Conservation (phyloP, 1,284 basidiomycete genomes). For the Cryptococcus sp. region DNA sequence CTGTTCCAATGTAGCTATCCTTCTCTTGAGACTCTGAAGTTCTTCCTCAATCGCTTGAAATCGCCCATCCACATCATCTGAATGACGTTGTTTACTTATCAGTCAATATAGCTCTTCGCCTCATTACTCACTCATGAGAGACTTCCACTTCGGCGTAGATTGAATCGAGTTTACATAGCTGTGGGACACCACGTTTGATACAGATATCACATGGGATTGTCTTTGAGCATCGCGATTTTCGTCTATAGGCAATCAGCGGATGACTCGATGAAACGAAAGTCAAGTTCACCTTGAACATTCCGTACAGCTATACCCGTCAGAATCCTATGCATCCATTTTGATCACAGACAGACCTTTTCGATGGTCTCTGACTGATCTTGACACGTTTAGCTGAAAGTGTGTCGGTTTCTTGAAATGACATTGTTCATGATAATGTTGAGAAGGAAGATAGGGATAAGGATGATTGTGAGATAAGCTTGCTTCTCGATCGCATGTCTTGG, state of each 20-base stretch:
- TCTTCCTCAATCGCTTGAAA: not conserved
- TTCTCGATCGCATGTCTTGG: no score
- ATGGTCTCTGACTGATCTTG: not conserved
- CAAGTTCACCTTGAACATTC: constrained; percentile 14
- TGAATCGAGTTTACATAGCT: constrained; percentile 12
- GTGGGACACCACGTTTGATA: constrained; percentile 11
- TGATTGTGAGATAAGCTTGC: no score
- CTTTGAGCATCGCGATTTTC: constrained; percentile 21
- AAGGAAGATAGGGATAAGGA: no score
- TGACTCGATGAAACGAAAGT: not conserved
- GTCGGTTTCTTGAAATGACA: no score
- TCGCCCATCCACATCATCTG: not conserved
- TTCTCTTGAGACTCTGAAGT: not conserved
- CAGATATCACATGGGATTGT: constrained; percentile 18
- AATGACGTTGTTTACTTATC: not conserved
- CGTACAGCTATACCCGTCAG: constrained; percentile 11
- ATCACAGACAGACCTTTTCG: not conserved
- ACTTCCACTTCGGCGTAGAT: constrained; percentile 4
- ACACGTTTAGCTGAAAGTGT: not conserved
- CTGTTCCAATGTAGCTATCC: not conserved
- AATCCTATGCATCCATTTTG: not conserved
- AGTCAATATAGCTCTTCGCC: not conserved
- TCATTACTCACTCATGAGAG: not conserved
- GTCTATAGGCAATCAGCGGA: not conserved
- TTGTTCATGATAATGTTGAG: no score